Evolutionary conservation across 495 filamentous ascomycete species (phyloP), one percentile per base, ranked within the genome.

Genomic region (Penicillium ochrochloron): DNA sequence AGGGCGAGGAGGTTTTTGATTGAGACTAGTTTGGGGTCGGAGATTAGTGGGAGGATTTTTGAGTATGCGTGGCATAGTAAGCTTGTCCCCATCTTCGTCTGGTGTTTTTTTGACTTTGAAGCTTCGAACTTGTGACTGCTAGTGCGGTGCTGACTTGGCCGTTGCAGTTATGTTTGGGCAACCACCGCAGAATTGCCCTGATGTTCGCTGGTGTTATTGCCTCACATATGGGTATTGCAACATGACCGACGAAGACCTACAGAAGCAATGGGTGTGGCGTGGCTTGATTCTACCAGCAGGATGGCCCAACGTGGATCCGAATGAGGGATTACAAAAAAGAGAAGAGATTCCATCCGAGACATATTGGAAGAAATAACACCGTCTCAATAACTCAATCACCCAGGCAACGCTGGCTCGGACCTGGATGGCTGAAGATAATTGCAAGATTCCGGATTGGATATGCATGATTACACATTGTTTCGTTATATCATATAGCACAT

Each of bases 41-140:
- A 73, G 15, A 67, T 82, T 37, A 86, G 81, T 27, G 90, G 90
- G 12, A 66, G 88, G 12, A 78, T 92, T 23, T 76, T 90, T 72
- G 90, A 92, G 74, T 91, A 88, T 69, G 71, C 84, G 44, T 92
- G 90, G 90, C 90, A 92, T 73, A 81, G 77, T 81, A 61, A 60
- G 77, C 1, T 6, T 37, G 15, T 35, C 52, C 54, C 54, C 21
- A 72, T 31, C 29, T 31, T 31, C 29, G 3, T 31, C 29, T 23
- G 25, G 19, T 59, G 1, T n/a, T 3, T 6, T 23, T 19, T 35
- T 19, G 10, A 9, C 29, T 53, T 33, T 33, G 37, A 9, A 19
- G 31, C 9, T 57, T 33, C 21, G 29, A 25, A 35, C 25, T 39
- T 15, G 31, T 12, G 53, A 25, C 33, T 33, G 8, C 33, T 33